phyloP scores from a whole-genome alignment of 148 eudicot genomes.

The Fallopia convolvulus region DNA sequence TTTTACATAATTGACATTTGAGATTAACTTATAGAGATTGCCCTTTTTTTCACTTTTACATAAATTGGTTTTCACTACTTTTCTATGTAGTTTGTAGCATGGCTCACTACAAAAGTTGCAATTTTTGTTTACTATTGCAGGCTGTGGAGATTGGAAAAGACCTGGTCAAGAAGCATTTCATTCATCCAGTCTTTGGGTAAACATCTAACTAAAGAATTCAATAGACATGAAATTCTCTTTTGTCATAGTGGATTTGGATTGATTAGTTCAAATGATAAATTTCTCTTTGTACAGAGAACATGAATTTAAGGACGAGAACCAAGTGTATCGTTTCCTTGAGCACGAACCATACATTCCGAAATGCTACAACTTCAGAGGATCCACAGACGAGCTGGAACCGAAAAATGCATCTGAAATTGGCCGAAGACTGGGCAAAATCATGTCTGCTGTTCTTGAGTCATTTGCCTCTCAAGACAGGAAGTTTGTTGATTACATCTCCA shows the following conservation, averaged over 20 bases:
- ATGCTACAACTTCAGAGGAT: constrained; percentile 80
- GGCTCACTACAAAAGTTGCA: no score
- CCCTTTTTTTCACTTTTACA: no score
- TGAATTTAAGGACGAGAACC: constrained; percentile 69
- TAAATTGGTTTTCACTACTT: no score
- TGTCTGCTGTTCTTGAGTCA: constrained; percentile 86
- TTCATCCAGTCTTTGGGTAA: constrained; percentile 85
- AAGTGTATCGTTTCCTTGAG: constrained; percentile 72
- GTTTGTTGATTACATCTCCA: constrained; percentile 59
- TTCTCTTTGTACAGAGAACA: constrained; percentile 35
- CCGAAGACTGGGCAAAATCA: constrained; percentile 53
- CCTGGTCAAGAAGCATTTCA: constrained; percentile 67
- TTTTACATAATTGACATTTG: no score
- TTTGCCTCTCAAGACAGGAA: constrained; percentile 71
- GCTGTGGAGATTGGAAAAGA: constrained; percentile 56
- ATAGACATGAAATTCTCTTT: neutral
- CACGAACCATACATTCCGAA: constrained; percentile 75
- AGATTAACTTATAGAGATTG: no score
- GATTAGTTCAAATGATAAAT: neutral
- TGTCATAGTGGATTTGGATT: neutral
- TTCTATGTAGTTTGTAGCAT: no score
- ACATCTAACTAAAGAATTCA: neutral
- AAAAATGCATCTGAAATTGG: constrained; percentile 38
- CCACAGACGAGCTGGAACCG: constrained; percentile 58
- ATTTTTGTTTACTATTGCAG: no score